These are phyloP conservation scores for Phytophthora pistaciae DNA, from an alignment of 352 stramenopile species.

Conservation along the genomic window DNA sequence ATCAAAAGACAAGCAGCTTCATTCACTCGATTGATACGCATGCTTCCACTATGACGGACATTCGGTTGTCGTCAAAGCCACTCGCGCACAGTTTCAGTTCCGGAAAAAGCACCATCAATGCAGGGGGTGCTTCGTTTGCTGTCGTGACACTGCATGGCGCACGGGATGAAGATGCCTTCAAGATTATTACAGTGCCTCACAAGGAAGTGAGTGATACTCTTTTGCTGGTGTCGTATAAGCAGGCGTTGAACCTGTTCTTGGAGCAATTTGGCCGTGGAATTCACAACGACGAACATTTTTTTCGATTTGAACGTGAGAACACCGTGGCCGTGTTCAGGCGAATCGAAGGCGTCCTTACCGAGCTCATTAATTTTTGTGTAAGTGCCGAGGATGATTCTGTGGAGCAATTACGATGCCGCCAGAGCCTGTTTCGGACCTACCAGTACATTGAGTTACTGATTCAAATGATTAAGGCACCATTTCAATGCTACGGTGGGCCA, in stretches of 20 bases:
- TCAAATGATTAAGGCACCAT: conserved; percentile 72
- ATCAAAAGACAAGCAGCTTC: conserved; percentile 56
- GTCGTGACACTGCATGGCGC: conserved; percentile 57
- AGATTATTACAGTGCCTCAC: conserved; percentile 54
- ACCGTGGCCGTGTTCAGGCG: conserved; percentile 46
- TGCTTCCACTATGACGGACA: conserved; percentile 70
- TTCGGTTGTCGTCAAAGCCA: conserved; percentile 66
- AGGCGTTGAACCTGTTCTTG: conserved; percentile 48
- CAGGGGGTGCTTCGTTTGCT: conserved; percentile 44
- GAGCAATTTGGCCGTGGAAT: conserved; percentile 36
- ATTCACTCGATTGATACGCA: conserved; percentile 78
- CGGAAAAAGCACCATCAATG: conserved; percentile 26
- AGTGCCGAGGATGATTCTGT: conserved; percentile 36
- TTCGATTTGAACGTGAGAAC: conserved; percentile 44
- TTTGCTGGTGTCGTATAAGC: conserved; percentile 70
- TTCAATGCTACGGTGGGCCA: conserved; percentile 64
- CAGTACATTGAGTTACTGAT: conserved; percentile 72
- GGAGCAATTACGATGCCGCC: conserved; percentile 43
- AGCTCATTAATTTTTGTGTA: conserved; percentile 60
- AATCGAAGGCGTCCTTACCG: conserved; percentile 50
- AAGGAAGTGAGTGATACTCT: conserved; percentile 67
- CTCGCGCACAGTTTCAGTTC: conserved; percentile 39
- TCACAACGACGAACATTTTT: conserved; percentile 13
- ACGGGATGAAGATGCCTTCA: conserved; percentile 80
- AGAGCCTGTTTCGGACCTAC: conserved; percentile 67